A percentile compares a stretch with the other conserved stretches of the same genome.
These are phyloP conservation scores for Parasarocladium wereldwijsianum DNA, from an alignment of 2,329 filamentous ascomycete species.

Conservation along the genomic window DNA sequence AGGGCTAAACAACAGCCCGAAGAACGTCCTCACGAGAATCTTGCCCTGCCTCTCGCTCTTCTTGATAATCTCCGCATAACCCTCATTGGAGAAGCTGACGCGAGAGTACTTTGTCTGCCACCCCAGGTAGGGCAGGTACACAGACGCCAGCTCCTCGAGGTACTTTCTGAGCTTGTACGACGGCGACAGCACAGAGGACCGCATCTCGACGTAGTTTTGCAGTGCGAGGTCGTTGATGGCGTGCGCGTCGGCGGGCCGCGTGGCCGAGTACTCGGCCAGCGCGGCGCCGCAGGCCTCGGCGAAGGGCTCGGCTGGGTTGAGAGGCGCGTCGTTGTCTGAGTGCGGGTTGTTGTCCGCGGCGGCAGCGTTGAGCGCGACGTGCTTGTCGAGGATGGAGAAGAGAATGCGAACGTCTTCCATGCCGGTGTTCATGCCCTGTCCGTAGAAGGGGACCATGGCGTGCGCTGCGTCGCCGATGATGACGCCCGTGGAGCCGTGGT, in stretches of 20 bases:
- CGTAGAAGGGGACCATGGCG: conserved; percentile 97
- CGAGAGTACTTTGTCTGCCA: conserved; percentile 89
- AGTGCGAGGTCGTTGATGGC: conserved; percentile 87
- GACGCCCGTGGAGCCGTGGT: conserved; percentile 61
- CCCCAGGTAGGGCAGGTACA: conserved; percentile 61
- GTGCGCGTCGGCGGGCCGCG: conserved; percentile 65
- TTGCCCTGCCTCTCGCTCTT: conserved; percentile 55
- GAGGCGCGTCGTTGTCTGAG: conserved; percentile 16
- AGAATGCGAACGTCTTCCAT: conserved; percentile 86
- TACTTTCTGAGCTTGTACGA: conserved; percentile 70
- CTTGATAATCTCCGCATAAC: conserved; percentile 69
- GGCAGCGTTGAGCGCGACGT: conserved; percentile 31
- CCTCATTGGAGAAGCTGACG: conserved; percentile 85
- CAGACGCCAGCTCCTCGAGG: conserved; percentile 70
- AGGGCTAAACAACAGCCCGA: conserved; percentile 19
- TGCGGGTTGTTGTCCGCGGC: conserved; percentile 32
- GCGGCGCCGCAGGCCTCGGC: conserved; percentile 45
- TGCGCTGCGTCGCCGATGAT: conserved; percentile 91
- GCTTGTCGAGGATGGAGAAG: conserved; percentile 65
- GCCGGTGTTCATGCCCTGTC: conserved; percentile 94
- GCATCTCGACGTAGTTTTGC: conserved; percentile 90
- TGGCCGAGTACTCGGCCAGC: conserved; percentile 58
- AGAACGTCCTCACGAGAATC: conserved; percentile 34
- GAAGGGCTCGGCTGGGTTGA: conserved; percentile 25
- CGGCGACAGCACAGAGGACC: conserved; percentile 63